Evolutionary conservation across 257 asterid genomes (phyloP), one percentile per base, ranked within the genome.

Genomic region (Solanum pinnatisectum): DNA sequence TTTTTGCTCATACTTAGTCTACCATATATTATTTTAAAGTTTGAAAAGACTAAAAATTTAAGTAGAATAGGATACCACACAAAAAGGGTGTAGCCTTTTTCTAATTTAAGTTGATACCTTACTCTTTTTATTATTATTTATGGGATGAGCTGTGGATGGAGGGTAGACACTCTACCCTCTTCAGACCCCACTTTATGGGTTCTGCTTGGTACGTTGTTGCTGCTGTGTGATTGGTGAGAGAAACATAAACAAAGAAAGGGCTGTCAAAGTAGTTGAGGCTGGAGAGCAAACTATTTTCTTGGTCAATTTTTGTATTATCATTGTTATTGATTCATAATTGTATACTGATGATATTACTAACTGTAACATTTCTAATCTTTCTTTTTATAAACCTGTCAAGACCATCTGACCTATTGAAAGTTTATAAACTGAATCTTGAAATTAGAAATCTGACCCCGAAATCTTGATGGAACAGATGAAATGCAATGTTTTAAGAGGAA

Each of bases 381-480:
- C 22, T n/a, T 77, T 76, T 74, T 87, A 12, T 76, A 8, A 22
- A 10, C 79, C 35, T 65, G 20, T 35, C 12, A 74, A 37, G 83
- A 74, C 52, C 25, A 72, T 72, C 46, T 73, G 32, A 35, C 82
- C 5, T 39, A 23, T 40, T 25, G 22, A 39, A 77, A 23, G 59
- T 77, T 77, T 40, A 77, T 40, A 40, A 40, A 40, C 60, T 39
- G 84, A 77, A 77, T 22, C 22, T 23, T 76, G 33, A 76, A 39
- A 30, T 46, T 27, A 59, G 2, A 49, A 81, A 18, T 18, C 30
- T 49, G 30, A 82, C 37, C 42, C 70, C 6, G 42, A 30, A 46
- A 27, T 16, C 59, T 32, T 20, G 30, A 32, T 82, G 44, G 44
- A 3, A 18, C 94, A 94, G 99, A 92, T 52, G 95, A 96, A 60